These are phyloP conservation scores for Protomyces arabidopsidicola DNA, from an alignment of 1,139 yeast genomes.

Conservation along the genomic window DNA sequence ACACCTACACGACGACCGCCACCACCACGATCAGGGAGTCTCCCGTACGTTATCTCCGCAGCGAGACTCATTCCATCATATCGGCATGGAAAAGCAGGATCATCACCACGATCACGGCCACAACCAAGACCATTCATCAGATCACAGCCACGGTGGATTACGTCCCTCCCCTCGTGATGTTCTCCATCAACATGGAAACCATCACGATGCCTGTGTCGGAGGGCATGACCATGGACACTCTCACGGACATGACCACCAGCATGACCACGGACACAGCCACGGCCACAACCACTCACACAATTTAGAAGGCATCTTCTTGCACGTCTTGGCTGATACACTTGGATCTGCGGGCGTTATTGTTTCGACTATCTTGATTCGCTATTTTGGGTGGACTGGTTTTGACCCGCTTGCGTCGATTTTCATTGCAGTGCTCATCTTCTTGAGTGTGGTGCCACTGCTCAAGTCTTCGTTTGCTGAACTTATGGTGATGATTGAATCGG, in stretches of 20 bases:
- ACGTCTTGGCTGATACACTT: conserved; percentile 87
- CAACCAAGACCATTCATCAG: conserved; percentile 6
- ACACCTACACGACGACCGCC: neutral
- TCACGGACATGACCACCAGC: neutral
- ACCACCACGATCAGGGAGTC: neutral
- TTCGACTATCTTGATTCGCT: conserved; percentile 57
- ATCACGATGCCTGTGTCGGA: neutral
- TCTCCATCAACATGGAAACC: conserved; percentile 4
- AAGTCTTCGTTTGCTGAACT: conserved; percentile 74
- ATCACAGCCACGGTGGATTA: conserved; percentile 31
- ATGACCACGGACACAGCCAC: neutral
- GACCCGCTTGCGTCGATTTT: conserved; percentile 90
- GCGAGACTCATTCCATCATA: too few species aligned
- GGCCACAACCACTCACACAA: conserved; percentile 57
- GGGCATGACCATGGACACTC: neutral
- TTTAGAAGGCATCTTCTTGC: conserved; percentile 90
- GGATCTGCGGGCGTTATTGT: conserved; percentile 95
- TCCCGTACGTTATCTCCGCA: neutral
- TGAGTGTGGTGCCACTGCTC: conserved; percentile 78
- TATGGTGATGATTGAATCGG: conserved; percentile 55
- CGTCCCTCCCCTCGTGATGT: neutral
- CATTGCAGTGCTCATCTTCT: conserved; percentile 73
- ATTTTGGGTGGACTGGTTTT: conserved; percentile 55
- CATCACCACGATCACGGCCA: conserved; percentile 10
- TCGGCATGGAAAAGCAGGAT: neutral